Conservation (phyloP, 164 flowering plant species). For the Annona cherimola region DNA sequence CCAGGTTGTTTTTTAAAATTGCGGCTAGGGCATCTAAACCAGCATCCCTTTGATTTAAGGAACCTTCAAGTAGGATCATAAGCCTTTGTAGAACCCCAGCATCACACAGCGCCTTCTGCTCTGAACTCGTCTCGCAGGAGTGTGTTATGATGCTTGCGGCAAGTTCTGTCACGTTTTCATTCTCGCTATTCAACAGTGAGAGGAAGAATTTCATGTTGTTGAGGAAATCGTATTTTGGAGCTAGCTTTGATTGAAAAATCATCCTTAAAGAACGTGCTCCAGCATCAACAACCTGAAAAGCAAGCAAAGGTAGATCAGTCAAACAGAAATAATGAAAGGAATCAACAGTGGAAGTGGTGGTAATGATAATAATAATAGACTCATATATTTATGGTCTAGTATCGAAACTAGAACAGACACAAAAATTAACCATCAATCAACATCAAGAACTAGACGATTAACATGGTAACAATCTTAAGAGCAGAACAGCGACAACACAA, state of each 20-base stretch:
- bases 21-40: conserved; percentile 78
- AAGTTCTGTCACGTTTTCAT: conserved; percentile 82
- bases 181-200: conserved; percentile 61
- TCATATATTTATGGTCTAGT: too few species aligned
- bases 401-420: not conserved
- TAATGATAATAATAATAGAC: too few species aligned
- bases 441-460: not conserved
- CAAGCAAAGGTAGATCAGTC: not conserved
- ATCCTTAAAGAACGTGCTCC: conserved; percentile 85
- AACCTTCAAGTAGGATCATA: conserved; percentile 57
- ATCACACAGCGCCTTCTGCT: conserved; percentile 66
- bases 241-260: conserved; percentile 84
- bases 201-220: conserved; percentile 60
- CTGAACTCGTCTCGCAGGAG: conserved; percentile 66
- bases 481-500: too few species aligned
- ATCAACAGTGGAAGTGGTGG: too few species aligned
- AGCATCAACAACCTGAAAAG: conserved; percentile 83
- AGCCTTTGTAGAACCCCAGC: conserved; percentile 65
- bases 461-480: too few species aligned
- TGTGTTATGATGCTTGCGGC: conserved; percentile 83
- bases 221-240: conserved; percentile 76
- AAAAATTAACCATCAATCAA: not conserved
- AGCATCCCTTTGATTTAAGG: conserved; percentile 73
- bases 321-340: not conserved
- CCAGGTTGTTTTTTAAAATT: conserved; percentile 51